Evolutionary conservation across 805 yeast species (phyloP).

Genomic region (Candida rishiriensis): DNA sequence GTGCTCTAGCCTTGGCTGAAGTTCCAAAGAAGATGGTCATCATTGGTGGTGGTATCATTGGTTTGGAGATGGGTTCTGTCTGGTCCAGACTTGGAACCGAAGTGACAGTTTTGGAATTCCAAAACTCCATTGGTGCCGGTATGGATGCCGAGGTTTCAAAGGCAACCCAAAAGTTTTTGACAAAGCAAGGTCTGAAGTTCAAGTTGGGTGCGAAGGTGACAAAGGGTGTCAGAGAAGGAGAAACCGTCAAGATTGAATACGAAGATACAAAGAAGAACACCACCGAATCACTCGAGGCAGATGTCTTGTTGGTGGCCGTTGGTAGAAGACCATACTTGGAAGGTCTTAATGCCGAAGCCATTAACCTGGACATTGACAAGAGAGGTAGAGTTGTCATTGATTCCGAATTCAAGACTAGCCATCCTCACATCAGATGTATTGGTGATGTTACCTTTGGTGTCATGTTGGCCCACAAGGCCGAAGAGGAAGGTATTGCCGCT

Average conservation of each 20-base stretch:
- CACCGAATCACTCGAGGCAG: constrained; percentile 77
- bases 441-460: constrained; percentile 99
- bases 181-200: constrained; percentile 94
- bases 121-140: constrained; percentile 90
- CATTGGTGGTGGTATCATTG: constrained; percentile 99
- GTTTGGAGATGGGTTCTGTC: constrained; percentile 98
- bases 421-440: constrained; percentile 90
- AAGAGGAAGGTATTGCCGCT: constrained; percentile 99
- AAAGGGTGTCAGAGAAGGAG: constrained; percentile 85
- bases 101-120: constrained; percentile 92
- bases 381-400: constrained; percentile 93
- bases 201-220: constrained; percentile 88
- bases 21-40: constrained; percentile 88
- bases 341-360: constrained; percentile 82
- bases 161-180: constrained; percentile 79
- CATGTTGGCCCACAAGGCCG: constrained; percentile 99
- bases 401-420: constrained; percentile 86
- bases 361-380: constrained; percentile 88
- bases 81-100: constrained; percentile 93
- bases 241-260: constrained; percentile 76
- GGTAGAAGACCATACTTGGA: constrained; percentile 97
- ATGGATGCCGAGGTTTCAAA: constrained; percentile 97
- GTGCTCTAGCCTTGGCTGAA: constrained; percentile 78
- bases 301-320: constrained; percentile 91
- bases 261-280: constrained; percentile 87